Evolutionary conservation across 495 filamentous ascomycete species (phyloP), one percentile per base, ranked within the genome.

Genomic region (Neurospora africana): DNA sequence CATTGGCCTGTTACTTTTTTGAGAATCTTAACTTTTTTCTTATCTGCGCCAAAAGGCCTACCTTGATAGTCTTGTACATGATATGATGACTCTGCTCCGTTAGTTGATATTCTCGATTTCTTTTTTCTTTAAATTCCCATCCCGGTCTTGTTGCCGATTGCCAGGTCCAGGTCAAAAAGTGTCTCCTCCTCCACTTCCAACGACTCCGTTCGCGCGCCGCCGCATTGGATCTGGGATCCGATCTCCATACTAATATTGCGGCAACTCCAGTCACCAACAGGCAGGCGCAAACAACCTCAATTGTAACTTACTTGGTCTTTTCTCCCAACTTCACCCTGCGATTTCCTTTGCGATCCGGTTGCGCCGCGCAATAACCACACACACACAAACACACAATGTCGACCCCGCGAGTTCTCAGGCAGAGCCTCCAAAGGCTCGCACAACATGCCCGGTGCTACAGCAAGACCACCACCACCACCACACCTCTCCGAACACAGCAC

Each of bases 381-480:
- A 33, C n/a, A n/a, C 36, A 35, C 33, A 35, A 35, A 61, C 17
- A 61, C 43, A 73, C 58, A 17, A 80, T 80, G 79, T 72, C 78
- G 72, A 69, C 73, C 19, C 69, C 74, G 11, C 75, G 73, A 73
- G 19, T 72, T 17, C 40, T 78, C 30, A 40, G 71, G 47, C 74
- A 73, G 69, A 39, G 72, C 65, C 74, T 78, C 53, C 69, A 71
- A 65, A 70, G 73, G 19, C 43, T 80, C 47, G 74, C 73, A 74
- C 78, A 75, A 23, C 73, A 76, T 58, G 69, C 61, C 44, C 73
- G 75, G 70, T 74, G 72, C 68, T 75, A 75, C 72, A 78, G 74
- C 72, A 72, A 72, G 40, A 17, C 70, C 9, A 44, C 70, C 53
- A 17, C 70, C 7, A 44, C 70, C 53, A 69, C 65, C 72, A 70